These are phyloP conservation scores for Phalaenopsis hybrid DNA, from an alignment of 116 monocot species.

Conservation along the genomic window DNA sequence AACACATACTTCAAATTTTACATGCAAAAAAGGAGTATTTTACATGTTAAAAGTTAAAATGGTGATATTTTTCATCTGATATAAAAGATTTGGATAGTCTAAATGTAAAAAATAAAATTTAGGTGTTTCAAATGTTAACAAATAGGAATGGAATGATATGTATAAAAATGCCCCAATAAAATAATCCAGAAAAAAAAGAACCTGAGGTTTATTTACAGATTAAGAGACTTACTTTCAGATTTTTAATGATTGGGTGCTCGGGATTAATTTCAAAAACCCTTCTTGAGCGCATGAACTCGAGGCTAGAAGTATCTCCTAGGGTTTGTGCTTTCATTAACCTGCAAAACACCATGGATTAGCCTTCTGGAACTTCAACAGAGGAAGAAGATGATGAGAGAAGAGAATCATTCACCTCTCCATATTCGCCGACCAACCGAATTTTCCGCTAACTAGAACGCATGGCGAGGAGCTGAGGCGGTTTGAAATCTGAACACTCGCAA, in stretches of 20 bases:
- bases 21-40: no score
- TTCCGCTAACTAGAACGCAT: slow-evolving; percentile 87
- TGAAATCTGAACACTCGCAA: slow-evolving; percentile 85
- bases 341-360: slow-evolving; percentile 14
- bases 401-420: slow-evolving; percentile 72
- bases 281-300: slow-evolving; percentile 87
- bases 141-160: no score
- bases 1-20: no score
- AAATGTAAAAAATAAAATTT: no score
- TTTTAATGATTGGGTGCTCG: slow-evolving; percentile 78
- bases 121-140: no score
- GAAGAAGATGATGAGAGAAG: background rate
- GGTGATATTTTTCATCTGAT: no score
- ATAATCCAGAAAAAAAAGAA: no score
- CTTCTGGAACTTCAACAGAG: background rate
- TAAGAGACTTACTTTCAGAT: slow-evolving; percentile 56
- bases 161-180: no score
- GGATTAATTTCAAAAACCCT: slow-evolving; percentile 98
- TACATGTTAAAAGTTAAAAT: no score
- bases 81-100: no score
- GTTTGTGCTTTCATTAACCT: slow-evolving; percentile 94
- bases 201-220: no score
- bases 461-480: slow-evolving; percentile 82
- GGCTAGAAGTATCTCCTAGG: slow-evolving; percentile 59
- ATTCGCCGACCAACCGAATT: slow-evolving; percentile 98